These are phyloP conservation scores for Podaxis sp. DNA, from an alignment of 768 basidiomycete species.

Conservation along the genomic window DNA sequence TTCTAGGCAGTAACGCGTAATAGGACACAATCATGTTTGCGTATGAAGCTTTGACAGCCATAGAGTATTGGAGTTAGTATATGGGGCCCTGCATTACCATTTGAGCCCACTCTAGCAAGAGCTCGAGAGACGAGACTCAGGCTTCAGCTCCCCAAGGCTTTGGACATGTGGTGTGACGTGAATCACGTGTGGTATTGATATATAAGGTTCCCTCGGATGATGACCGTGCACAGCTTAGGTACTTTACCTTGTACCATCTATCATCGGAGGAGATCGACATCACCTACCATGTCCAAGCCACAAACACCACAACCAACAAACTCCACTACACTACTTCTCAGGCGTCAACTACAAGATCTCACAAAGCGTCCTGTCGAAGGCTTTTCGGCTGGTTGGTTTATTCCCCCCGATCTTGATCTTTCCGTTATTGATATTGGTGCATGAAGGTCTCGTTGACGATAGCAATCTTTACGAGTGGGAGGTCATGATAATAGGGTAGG, in stretches of 20 bases:
- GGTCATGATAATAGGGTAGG: slow-evolving; percentile 89
- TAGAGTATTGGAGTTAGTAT: background rate
- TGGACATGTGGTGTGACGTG: background rate
- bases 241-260: slow-evolving; percentile 18
- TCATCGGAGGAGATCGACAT: slow-evolving; percentile 18
- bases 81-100: background rate
- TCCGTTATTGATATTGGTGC: slow-evolving; percentile 20
- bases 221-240: background rate
- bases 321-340: slow-evolving; percentile 56
- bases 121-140: background rate
- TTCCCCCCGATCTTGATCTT: slow-evolving; percentile 21
- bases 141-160: background rate
- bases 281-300: slow-evolving; percentile 18
- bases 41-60: background rate
- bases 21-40: background rate
- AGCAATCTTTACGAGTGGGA: slow-evolving; percentile 97
- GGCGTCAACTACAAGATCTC: slow-evolving; percentile 80
- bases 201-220: slow-evolving; percentile 7
- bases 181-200: slow-evolving; percentile 11
- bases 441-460: slow-evolving; percentile 87
- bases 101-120: background rate
- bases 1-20: background rate
- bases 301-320: slow-evolving; percentile 37
- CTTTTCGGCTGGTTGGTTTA: slow-evolving; percentile 79
- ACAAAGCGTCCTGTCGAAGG: slow-evolving; percentile 94